Percentiles rank a stretch among this genome's conserved stretches.
phyloP scores from a whole-genome alignment of 257 asterid species.

The Nicotiana paniculata region DNA sequence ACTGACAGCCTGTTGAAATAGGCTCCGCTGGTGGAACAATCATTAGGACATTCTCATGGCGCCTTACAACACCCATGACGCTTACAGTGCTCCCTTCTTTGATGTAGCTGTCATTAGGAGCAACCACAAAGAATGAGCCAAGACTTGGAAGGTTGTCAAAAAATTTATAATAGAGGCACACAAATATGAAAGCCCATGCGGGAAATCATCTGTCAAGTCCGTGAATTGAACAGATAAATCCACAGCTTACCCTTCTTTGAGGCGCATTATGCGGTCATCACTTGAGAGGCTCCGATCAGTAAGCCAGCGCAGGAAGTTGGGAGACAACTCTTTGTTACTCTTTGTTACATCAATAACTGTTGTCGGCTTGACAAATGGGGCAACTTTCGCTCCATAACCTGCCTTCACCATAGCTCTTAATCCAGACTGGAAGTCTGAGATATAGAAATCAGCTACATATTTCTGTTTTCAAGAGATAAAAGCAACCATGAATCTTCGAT shows the following conservation, averaged over 20 bases:
- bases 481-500: neutral
- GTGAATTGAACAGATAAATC: neutral
- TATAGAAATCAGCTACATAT: conserved; percentile 52
- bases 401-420: conserved; percentile 62
- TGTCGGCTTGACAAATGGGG: conserved; percentile 45
- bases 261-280: conserved; percentile 54
- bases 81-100: conserved; percentile 61
- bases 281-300: conserved; percentile 43
- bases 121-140: neutral
- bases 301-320: conserved; percentile 47
- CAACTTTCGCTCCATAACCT: conserved; percentile 54
- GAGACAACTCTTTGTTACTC: conserved; percentile 38
- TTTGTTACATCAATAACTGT: conserved; percentile 33
- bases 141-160: neutral
- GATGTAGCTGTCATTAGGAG: conserved; percentile 32
- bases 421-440: conserved; percentile 59
- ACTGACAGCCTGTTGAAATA: conserved; percentile 41
- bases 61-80: conserved; percentile 49
- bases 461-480: conserved; percentile 29
- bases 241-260: conserved; percentile 43
- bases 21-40: conserved; percentile 56
- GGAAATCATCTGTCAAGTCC: neutral
- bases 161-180: neutral
- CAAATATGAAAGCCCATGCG: neutral
- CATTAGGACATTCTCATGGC: conserved; percentile 51